Percentiles rank a stretch among this genome's conserved stretches.
phyloP scores from a whole-genome alignment of 2,329 filamentous ascomycete species.

The Aspergillus candidus region DNA sequence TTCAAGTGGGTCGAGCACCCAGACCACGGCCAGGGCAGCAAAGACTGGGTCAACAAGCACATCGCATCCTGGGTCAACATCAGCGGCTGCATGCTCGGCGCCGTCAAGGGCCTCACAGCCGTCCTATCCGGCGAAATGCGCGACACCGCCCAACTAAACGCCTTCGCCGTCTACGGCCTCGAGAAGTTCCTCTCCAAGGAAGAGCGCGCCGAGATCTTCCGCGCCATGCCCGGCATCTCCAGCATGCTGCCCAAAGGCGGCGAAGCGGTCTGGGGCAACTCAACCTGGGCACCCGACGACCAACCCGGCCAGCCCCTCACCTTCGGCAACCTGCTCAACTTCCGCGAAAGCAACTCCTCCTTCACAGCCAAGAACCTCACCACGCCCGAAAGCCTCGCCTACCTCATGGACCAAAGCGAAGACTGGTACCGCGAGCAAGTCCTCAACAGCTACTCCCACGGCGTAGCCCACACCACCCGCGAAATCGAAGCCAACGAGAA shows the following conservation, averaged over 20 bases:
- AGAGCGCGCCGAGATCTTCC: constrained; percentile 88
- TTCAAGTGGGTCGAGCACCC: constrained; percentile 75
- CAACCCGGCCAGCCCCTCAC: constrained; percentile 63
- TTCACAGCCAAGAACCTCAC: constrained; percentile 69
- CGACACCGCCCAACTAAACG: constrained; percentile 91
- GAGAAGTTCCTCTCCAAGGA: constrained; percentile 91
- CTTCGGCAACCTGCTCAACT: constrained; percentile 80
- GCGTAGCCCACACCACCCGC: constrained; percentile 69
- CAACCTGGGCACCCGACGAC: constrained; percentile 84
- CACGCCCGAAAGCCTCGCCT: constrained; percentile 67
- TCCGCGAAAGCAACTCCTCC: constrained; percentile 60
- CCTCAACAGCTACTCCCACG: constrained; percentile 73
- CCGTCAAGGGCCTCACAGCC: constrained; percentile 82
- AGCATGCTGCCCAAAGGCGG: constrained; percentile 96
- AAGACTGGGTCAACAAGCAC: constrained; percentile 82
- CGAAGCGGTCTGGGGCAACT: constrained; percentile 89
- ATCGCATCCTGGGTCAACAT: constrained; percentile 98
- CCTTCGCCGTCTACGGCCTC: constrained; percentile 92
- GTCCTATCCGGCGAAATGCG: constrained; percentile 96
- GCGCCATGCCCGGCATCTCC: constrained; percentile 92
- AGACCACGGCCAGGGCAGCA: constrained; percentile 71
- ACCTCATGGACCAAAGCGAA: constrained; percentile 71
- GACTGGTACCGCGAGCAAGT: constrained; percentile 78
- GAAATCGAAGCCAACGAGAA: constrained; percentile 78
- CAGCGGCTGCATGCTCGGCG: constrained; percentile 94